A percentile compares a stretch with the other conserved stretches of the same genome.
These are phyloP conservation scores for Aspergillus hortae DNA, from an alignment of 2,329 filamentous ascomycete genomes.

Conservation along the genomic window DNA sequence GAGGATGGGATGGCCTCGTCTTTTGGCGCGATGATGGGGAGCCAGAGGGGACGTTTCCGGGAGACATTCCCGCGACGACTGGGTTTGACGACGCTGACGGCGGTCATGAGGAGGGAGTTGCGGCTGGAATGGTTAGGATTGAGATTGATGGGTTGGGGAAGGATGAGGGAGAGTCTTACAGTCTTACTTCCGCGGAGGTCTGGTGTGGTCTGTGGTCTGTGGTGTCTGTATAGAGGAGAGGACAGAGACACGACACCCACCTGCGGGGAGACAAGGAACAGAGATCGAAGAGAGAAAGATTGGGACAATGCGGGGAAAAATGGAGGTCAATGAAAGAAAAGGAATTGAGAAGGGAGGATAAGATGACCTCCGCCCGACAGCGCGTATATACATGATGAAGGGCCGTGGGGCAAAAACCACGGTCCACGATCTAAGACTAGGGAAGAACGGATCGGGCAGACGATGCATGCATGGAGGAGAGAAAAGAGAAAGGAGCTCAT, in stretches of 20 bases:
- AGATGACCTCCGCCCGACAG: background rate
- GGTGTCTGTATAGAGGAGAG: background rate
- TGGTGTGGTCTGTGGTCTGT: too few species aligned
- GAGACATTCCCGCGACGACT: constrained; percentile 34
- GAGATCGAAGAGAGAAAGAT: background rate
- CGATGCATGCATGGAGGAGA: background rate
- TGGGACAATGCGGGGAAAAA: background rate
- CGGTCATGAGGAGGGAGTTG: constrained; percentile 26
- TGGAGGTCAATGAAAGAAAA: background rate
- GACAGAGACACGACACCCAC: background rate
- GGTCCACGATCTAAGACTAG: background rate
- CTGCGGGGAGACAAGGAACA: background rate
- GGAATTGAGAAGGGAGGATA: background rate
- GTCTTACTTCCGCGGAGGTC: too few species aligned
- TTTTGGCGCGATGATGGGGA: constrained; percentile 46
- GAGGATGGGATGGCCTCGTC: constrained; percentile 28
- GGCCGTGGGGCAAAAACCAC: background rate
- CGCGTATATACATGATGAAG: background rate
- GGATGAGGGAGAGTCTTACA: too few species aligned
- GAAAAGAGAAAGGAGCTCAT: background rate
- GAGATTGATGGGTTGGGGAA: too few species aligned
- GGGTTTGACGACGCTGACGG: constrained; percentile 34
- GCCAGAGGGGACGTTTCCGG: constrained; percentile 34
- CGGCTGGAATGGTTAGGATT: too few species aligned
- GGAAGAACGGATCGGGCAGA: background rate